Evolutionary conservation across 805 yeast genomes (phyloP), one percentile per base, ranked within the genome.

Genomic region (Metschnikowia lachancei): DNA sequence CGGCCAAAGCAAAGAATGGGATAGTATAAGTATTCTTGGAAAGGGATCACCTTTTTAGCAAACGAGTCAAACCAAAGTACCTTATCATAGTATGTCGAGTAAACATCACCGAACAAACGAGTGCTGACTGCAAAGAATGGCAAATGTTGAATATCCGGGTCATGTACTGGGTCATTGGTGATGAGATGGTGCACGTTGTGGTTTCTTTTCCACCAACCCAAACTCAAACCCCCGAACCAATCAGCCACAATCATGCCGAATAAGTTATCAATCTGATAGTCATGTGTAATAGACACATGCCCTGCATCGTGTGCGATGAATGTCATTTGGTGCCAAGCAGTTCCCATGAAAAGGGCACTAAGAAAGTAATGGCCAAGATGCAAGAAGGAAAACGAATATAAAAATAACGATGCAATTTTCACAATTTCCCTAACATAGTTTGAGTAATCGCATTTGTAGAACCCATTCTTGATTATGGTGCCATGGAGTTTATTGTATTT

Each of bases 171-270:
- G 60, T 89, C 96, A 64, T 89, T 89, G n/a, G 96, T 86, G 45
- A 89, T 76, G 42, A 89, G 67, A 62, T 89, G 97, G 65, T 89
- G 97, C n/a, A 89, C 95, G 62, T 89, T 89, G 66, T 89, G 97
- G 64, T 87, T 89, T 43, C 91, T 74, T 57, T 89, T 90, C 97
- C 97, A 89, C 97, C 97, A 89, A 2, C 96, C 95, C 17, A 88
- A 61, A 38, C 95, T 86, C 35, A 89, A 72, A 0, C 97, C 97
- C n/a, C 97, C 97, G 42, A 82, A 65, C 71, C 76, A 89, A 51
- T 87, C 81, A 1, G 96, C 95, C 41, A 89, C 71, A 2, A 80
- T 41, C 63, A 83, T 79, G 1, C 95, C 95, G 47, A 87, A 72
- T 16, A 85, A 61, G 59, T 84, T 89, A 63, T 89, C 97, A 9